Percentiles rank a stretch among this genome's conserved stretches.
phyloP scores from a whole-genome alignment of 768 basidiomycete species.

The Auricularia sp. region DNA sequence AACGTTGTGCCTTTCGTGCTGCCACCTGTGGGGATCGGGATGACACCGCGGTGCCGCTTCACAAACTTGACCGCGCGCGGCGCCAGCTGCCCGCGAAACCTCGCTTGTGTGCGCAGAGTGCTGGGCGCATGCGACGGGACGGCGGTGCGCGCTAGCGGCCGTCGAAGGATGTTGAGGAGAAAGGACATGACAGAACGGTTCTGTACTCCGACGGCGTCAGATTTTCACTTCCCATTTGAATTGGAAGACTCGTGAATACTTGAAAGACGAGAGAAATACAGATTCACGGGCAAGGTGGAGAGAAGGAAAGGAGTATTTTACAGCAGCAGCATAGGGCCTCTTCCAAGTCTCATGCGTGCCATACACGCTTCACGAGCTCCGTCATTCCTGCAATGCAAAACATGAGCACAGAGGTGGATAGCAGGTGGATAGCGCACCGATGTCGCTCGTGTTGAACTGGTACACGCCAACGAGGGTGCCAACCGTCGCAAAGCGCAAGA shows the following conservation, averaged over 20 bases:
- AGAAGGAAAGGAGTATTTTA: no score
- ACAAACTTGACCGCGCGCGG: constrained; percentile 76
- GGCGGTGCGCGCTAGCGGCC: not conserved
- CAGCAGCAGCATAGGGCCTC: no score
- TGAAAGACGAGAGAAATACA: no score
- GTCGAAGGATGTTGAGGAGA: not conserved
- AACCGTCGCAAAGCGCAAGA: constrained; percentile 63
- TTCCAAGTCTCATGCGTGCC: constrained; percentile 51
- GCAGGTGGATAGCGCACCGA: constrained; percentile 48
- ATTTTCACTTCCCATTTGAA: no score
- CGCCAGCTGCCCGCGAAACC: constrained; percentile 52
- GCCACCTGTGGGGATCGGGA: constrained; percentile 81
- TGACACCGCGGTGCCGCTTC: constrained; percentile 83
- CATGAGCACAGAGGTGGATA: no score
- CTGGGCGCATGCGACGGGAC: not conserved
- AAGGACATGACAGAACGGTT: not conserved
- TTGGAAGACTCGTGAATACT: no score
- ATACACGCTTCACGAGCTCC: constrained; percentile 72
- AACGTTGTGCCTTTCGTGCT: constrained; percentile 90
- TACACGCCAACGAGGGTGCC: constrained; percentile 85
- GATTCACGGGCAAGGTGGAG: no score
- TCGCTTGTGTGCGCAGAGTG: not conserved
- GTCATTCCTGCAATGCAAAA: constrained; percentile 51
- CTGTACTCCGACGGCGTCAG: no score
- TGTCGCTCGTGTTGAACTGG: constrained; percentile 97